Conservation (phyloP, 805 yeast genomes). For the Saccharomycopsis amapae region DNA sequence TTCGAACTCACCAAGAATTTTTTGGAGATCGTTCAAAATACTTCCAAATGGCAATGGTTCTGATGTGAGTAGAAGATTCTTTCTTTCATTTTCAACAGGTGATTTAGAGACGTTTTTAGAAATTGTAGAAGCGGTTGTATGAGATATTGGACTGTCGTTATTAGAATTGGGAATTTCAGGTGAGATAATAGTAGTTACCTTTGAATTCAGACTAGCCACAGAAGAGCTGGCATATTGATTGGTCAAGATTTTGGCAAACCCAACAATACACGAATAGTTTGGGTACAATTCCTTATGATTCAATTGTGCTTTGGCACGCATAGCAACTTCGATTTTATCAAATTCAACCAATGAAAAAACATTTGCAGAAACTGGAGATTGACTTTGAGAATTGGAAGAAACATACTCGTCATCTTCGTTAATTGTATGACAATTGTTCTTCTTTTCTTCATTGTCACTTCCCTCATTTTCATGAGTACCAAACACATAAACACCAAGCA, state of each 20-base stretch:
- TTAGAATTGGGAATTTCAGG: neutral
- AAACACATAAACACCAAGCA: conserved; percentile 55
- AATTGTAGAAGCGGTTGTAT: neutral
- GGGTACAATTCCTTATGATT: conserved; percentile 80
- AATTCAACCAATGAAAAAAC: conserved; percentile 63
- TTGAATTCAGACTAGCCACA: neutral
- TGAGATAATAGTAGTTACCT: neutral
- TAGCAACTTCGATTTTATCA: conserved; percentile 63
- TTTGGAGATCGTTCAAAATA: conserved; percentile 1
- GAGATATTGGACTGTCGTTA: neutral
- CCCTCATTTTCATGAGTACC: neutral
- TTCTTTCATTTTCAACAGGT: conserved; percentile 15
- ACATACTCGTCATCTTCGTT: conserved; percentile 10
- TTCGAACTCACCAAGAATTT: conserved; percentile 4
- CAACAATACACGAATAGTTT: conserved; percentile 67
- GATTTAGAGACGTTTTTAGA: neutral
- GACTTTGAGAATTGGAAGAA: neutral
- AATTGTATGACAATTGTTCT: conserved; percentile 8
- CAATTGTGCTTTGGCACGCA: conserved; percentile 67
- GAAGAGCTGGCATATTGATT: conserved; percentile 7
- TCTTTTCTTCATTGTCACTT: neutral
- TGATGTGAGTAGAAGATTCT: conserved; percentile 9
- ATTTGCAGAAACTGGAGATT: conserved; percentile 24
- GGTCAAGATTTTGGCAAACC: conserved; percentile 67
- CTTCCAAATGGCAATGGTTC: conserved; percentile 8